Conservation (phyloP, 148 eudicot species). For the Talinum fruticosum region DNA sequence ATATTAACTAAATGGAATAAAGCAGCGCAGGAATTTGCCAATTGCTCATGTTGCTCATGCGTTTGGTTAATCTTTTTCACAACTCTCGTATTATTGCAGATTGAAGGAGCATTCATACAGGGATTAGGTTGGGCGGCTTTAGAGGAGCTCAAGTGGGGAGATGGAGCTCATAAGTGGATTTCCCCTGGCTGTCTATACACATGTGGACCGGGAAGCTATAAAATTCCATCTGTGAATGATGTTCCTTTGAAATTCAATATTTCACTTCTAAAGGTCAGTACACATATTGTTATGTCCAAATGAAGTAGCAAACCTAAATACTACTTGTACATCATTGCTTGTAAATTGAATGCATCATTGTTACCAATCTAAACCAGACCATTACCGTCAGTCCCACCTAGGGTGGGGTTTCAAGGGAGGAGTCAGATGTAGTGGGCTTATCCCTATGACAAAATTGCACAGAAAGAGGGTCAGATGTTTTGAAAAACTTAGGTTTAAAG, state of each 20-base stretch:
- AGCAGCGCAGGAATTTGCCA: not conserved
- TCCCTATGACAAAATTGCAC: not conserved
- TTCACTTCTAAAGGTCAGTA: conserved; percentile 83
- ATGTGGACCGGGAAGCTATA: conserved; percentile 87
- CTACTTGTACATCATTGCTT: not conserved
- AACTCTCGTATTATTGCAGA: conserved; percentile 41
- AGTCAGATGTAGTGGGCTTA: not conserved
- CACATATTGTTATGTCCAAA: not conserved
- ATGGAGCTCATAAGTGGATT: conserved; percentile 86
- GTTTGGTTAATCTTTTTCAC: not conserved
- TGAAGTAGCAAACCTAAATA: not conserved
- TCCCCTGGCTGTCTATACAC: conserved; percentile 77
- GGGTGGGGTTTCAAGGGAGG: not conserved
- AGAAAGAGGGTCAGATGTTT: too few relatives aligned
- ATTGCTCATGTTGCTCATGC: not conserved
- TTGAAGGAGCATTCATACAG: conserved; percentile 96
- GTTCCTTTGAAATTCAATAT: conserved; percentile 73
- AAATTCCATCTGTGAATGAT: conserved; percentile 87
- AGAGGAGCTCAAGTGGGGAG: conserved; percentile 99
- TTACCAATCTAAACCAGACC: not conserved
- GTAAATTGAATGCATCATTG: not conserved
- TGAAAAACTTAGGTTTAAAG: too few relatives aligned
- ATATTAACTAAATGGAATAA: not conserved
- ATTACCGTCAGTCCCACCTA: not conserved
- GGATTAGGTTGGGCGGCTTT: conserved; percentile 96